Evolutionary conservation across 495 filamentous ascomycete species (phyloP).

Genomic region (Talaromyces borbonicus): DNA sequence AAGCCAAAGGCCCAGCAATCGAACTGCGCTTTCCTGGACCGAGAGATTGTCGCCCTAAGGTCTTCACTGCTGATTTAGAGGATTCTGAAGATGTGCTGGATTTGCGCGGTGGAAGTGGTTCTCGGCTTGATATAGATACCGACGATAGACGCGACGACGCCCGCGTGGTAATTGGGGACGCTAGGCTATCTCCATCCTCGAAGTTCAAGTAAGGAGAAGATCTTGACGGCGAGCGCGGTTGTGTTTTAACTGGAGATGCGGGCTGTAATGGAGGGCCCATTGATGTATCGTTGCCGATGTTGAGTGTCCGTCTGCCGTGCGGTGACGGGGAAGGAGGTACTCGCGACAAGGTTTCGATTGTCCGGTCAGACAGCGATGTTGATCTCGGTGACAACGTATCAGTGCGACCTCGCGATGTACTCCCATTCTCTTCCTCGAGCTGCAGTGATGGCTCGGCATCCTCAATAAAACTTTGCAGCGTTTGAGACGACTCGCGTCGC

Average conservation of each 20-base stretch:
- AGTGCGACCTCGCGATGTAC: neutral
- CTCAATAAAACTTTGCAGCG: slow-evolving; percentile 11
- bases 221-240: slow-evolving; percentile 41
- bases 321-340: slow-evolving; percentile 55
- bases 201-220: slow-evolving; percentile 13
- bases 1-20: slow-evolving; percentile 10
- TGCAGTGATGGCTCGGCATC: slow-evolving; percentile 23
- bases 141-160: slow-evolving; percentile 1
- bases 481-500: slow-evolving; percentile 5
- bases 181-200: slow-evolving; percentile 1
- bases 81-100: slow-evolving; percentile 6
- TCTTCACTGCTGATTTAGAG: slow-evolving; percentile 19
- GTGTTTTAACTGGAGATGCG: slow-evolving; percentile 41
- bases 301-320: slow-evolving; percentile 46
- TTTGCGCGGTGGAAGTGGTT: neutral
- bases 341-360: slow-evolving; percentile 55
- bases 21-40: slow-evolving; percentile 25
- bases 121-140: slow-evolving; percentile 1
- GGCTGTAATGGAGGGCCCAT: slow-evolving; percentile 47
- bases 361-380: slow-evolving; percentile 58
- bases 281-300: slow-evolving; percentile 45
- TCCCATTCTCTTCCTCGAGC: neutral
- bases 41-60: slow-evolving; percentile 17
- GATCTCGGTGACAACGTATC: slow-evolving; percentile 5
- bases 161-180: neutral